Conservation (phyloP, 495 filamentous ascomycete genomes). For the Penicillium paradoxum region DNA sequence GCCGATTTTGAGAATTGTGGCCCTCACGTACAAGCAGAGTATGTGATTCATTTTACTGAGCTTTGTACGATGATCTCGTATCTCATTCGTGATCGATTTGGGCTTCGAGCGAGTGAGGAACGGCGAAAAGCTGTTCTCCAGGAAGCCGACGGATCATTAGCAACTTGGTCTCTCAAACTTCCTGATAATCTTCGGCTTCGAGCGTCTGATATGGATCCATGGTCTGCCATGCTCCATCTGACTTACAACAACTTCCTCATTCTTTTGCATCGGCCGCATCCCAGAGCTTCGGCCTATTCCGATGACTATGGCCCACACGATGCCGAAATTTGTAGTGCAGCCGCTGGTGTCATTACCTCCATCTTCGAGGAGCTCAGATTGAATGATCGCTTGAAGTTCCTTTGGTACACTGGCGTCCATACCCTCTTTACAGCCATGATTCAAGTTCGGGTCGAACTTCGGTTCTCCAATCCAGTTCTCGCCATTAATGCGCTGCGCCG, state of each 20-base stretch:
- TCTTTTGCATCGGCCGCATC: conserved; percentile 46
- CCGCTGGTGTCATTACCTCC: conserved; percentile 43
- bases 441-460: conserved; percentile 46
- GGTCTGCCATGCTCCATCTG: conserved; percentile 47
- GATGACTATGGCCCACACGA: conserved; percentile 44
- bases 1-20: conserved; percentile 49
- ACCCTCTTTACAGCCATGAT: conserved; percentile 49
- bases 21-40: conserved; percentile 37
- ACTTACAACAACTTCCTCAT: conserved; percentile 51
- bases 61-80: conserved; percentile 46
- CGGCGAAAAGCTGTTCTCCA: conserved; percentile 40
- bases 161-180: conserved; percentile 43
- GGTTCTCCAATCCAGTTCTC: conserved; percentile 46
- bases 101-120: conserved; percentile 35
- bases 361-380: conserved; percentile 47
- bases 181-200: conserved; percentile 41
- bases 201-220: conserved; percentile 43
- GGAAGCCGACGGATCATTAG: conserved; percentile 43
- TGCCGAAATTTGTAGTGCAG: conserved; percentile 44
- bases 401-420: conserved; percentile 46
- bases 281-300: conserved; percentile 39
- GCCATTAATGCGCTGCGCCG: conserved; percentile 47
- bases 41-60: conserved; percentile 43
- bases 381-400: conserved; percentile 45
- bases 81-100: conserved; percentile 41